These are phyloP conservation scores for Lathyrus tuberosus DNA, from an alignment of 306 rosid species.

Conservation along the genomic window DNA sequence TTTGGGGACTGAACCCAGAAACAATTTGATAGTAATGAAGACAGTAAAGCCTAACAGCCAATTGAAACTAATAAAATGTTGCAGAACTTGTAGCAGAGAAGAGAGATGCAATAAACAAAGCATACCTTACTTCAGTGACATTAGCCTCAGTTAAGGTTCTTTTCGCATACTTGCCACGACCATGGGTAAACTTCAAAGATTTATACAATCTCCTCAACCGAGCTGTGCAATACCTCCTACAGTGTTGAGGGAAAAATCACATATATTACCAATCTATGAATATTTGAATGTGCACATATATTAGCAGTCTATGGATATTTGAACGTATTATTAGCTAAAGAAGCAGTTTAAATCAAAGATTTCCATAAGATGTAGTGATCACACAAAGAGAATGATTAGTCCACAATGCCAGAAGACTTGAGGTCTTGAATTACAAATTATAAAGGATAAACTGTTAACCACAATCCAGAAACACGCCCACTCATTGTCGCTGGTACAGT, in stretches of 20 bases:
- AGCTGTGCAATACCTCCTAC: conserved; percentile 95
- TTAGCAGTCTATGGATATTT: conserved; percentile 31
- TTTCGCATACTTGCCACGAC: conserved; percentile 85
- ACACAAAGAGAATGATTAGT: background rate
- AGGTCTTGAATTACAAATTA: conserved; percentile 4
- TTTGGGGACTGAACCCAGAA: background rate
- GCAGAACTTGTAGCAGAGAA: conserved; percentile 3
- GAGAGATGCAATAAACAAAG: background rate
- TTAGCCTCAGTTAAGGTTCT: conserved; percentile 71
- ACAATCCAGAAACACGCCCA: background rate
- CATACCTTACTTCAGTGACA: conserved; percentile 89
- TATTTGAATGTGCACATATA: background rate
- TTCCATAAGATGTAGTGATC: conserved; percentile 3
- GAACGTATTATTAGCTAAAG: conserved; percentile 5
- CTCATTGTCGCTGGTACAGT: conserved; percentile 13
- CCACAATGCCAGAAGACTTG: conserved; percentile 13
- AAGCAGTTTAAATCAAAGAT: background rate
- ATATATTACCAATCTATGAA: conserved; percentile 30
- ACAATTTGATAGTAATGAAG: conserved; percentile 11
- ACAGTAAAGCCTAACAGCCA: conserved; percentile 17
- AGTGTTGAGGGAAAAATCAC: background rate
- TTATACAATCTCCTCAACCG: conserved; percentile 91
- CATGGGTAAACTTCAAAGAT: conserved; percentile 95
- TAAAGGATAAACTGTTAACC: conserved; percentile 17
- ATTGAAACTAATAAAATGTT: conserved; percentile 10